These are phyloP conservation scores for Talaromyces islandicus DNA, from an alignment of 2,329 filamentous ascomycete genomes.

Conservation along the genomic window DNA sequence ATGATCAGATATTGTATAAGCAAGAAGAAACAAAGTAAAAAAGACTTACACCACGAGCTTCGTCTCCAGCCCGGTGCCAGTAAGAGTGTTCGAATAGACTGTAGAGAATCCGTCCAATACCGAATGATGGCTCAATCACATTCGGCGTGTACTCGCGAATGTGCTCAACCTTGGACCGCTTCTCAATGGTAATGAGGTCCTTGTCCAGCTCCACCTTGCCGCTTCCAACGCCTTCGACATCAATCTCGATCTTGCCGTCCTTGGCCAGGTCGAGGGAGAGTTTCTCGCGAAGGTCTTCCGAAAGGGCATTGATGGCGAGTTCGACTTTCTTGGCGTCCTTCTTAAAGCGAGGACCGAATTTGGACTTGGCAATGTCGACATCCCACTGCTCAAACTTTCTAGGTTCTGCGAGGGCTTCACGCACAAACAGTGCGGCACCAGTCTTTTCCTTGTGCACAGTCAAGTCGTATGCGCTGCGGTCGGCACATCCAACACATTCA, in stretches of 20 bases:
- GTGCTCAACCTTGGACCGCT: slow-evolving; percentile 74
- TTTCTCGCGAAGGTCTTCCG: slow-evolving; percentile 75
- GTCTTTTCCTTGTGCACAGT: slow-evolving; percentile 91
- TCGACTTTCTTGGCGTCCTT: slow-evolving; percentile 87
- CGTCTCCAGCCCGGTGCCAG: slow-evolving; percentile 82
- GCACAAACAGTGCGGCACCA: slow-evolving; percentile 75
- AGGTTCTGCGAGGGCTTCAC: slow-evolving; percentile 73
- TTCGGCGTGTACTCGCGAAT: slow-evolving; percentile 89
- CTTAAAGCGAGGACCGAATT: slow-evolving; percentile 91
- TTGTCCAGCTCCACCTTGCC: slow-evolving; percentile 74
- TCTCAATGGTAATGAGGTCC: slow-evolving; percentile 78
- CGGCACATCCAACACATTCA: slow-evolving; percentile 95
- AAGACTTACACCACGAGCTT: slow-evolving; percentile 81
- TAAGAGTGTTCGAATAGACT: slow-evolving; percentile 89
- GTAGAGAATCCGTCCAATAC: slow-evolving; percentile 92
- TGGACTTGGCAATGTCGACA: slow-evolving; percentile 86
- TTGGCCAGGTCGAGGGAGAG: slow-evolving; percentile 67
- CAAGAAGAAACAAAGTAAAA: not conserved
- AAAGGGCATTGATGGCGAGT: slow-evolving; percentile 65
- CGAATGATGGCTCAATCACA: slow-evolving; percentile 95
- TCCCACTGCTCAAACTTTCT: slow-evolving; percentile 80
- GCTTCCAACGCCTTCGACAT: slow-evolving; percentile 60
- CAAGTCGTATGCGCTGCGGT: slow-evolving; percentile 90
- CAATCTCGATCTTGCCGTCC: slow-evolving; percentile 68
- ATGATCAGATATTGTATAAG: not conserved